A percentile compares a stretch with the other conserved stretches of the same genome.
Conservation (phyloP, 805 yeast genomes). For the Starmera quercuum region DNA sequence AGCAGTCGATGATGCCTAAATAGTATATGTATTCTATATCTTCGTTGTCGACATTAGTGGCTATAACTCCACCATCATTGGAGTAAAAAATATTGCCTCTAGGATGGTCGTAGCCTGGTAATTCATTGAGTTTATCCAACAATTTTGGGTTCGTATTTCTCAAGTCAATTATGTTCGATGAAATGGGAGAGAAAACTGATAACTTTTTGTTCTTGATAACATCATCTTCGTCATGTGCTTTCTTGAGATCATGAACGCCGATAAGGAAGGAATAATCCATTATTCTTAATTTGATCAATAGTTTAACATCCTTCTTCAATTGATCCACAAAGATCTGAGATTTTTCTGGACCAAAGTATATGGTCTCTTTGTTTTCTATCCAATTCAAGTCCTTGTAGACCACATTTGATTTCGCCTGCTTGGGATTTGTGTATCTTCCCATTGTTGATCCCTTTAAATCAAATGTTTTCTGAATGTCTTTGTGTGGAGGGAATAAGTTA, state of each 20-base stretch:
- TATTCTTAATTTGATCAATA: slow-evolving; percentile 68
- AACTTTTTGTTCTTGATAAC: slow-evolving; percentile 26
- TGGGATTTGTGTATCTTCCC: slow-evolving; percentile 55
- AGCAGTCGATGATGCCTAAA: slow-evolving; percentile 88
- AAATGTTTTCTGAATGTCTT: slow-evolving; percentile 76
- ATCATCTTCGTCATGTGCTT: slow-evolving; percentile 37
- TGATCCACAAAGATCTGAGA: slow-evolving; percentile 55
- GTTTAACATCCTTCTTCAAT: slow-evolving; percentile 62
- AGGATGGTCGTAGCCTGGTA: slow-evolving; percentile 36
- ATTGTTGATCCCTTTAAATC: slow-evolving; percentile 91
- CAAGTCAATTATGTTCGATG: slow-evolving; percentile 21
- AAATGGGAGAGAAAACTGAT: slow-evolving; percentile 23
- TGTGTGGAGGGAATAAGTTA: slow-evolving; percentile 89
- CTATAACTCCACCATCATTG: slow-evolving; percentile 79
- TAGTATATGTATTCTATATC: slow-evolving; percentile 71
- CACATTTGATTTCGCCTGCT: slow-evolving; percentile 23
- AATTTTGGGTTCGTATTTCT: slow-evolving; percentile 39
- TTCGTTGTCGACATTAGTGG: slow-evolving; percentile 50
- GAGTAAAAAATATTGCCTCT: slow-evolving; percentile 57
- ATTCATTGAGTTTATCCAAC: slow-evolving; percentile 31
- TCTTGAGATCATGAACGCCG: slow-evolving; percentile 75
- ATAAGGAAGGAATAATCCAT: slow-evolving; percentile 93
- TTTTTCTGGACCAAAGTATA: slow-evolving; percentile 73
- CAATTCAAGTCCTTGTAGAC: slow-evolving; percentile 87
- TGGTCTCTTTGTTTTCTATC: slow-evolving; percentile 55